Conservation (phyloP, 2,329 filamentous ascomycete genomes). For the Epichloe scottii region DNA sequence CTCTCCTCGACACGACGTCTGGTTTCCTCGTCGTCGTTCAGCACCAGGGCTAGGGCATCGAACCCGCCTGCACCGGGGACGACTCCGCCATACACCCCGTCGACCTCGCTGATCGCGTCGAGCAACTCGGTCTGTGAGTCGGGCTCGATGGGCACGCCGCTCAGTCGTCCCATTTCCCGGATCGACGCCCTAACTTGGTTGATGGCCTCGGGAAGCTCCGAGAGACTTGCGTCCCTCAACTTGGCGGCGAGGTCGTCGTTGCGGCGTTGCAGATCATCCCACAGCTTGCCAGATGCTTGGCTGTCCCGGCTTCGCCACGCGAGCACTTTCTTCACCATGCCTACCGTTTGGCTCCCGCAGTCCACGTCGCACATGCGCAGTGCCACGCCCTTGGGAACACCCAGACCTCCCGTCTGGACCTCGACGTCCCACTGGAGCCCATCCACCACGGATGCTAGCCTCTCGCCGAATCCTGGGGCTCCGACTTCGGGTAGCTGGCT, state of each 20-base stretch:
- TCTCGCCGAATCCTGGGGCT: constrained; percentile 50
- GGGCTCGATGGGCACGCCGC: constrained; percentile 81
- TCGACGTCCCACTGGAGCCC: constrained; percentile 66
- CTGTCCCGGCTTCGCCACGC: constrained; percentile 60
- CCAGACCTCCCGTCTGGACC: constrained; percentile 55
- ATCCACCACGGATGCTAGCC: constrained; percentile 55
- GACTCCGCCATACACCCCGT: constrained; percentile 80
- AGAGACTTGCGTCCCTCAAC: constrained; percentile 38
- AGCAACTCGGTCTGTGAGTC: constrained; percentile 71
- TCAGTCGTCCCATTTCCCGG: constrained; percentile 60
- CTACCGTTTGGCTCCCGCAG: constrained; percentile 82
- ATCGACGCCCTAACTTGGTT: constrained; percentile 48
- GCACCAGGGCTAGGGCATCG: constrained; percentile 73
- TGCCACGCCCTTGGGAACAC: constrained; percentile 59
- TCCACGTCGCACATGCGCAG: constrained; percentile 94
- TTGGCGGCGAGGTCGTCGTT: constrained; percentile 61
- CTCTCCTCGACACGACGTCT: constrained; percentile 46
- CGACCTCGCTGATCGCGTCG: constrained; percentile 57
- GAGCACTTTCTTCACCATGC: constrained; percentile 90
- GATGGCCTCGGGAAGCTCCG: constrained; percentile 34
- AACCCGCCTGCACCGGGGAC: constrained; percentile 91
- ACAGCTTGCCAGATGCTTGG: constrained; percentile 54
- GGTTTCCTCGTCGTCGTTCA: constrained; percentile 59
- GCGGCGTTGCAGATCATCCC: constrained; percentile 58
- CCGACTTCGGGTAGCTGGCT: constrained; percentile 54